A percentile compares a stretch with the other conserved stretches of the same genome.
Evolutionary conservation across 2,329 filamentous ascomycete genomes (phyloP).

Genomic region (Fusarium chlamydosporum): DNA sequence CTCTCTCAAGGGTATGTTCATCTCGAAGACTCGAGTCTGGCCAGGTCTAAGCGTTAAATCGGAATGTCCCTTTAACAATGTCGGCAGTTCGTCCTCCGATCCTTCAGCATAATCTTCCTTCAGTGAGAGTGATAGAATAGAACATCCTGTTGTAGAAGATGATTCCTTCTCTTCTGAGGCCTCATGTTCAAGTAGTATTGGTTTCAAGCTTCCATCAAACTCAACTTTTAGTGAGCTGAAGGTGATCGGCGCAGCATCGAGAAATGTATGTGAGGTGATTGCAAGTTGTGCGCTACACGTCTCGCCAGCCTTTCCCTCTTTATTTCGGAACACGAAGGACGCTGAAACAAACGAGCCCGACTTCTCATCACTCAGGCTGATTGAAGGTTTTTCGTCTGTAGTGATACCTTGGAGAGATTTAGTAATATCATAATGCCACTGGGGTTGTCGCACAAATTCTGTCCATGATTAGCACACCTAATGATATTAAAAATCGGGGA

Average conservation of each 20-base stretch:
- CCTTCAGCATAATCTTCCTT: slow-evolving; percentile 51
- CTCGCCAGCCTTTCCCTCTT: slow-evolving; percentile 74
- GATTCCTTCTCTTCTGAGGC: slow-evolving; percentile 23
- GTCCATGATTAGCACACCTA: slow-evolving; percentile 20
- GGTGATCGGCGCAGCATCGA: slow-evolving; percentile 65
- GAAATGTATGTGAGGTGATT: slow-evolving; percentile 69
- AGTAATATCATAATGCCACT: slow-evolving; percentile 73
- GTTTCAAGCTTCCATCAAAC: slow-evolving; percentile 71
- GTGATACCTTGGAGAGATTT: slow-evolving; percentile 68
- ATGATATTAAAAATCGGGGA: background rate
- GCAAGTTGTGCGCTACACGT: slow-evolving; percentile 69
- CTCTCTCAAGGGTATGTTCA: slow-evolving; percentile 82
- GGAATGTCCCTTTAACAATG: slow-evolving; percentile 66
- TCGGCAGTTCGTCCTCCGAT: slow-evolving; percentile 51
- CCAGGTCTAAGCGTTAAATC: slow-evolving; percentile 77
- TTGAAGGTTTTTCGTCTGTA: slow-evolving; percentile 61
- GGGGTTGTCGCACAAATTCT: slow-evolving; percentile 68
- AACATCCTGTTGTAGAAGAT: slow-evolving; percentile 17
- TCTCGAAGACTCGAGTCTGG: slow-evolving; percentile 77
- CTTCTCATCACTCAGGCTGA: slow-evolving; percentile 66
- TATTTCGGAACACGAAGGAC: slow-evolving; percentile 70
- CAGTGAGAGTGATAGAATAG: slow-evolving; percentile 52
- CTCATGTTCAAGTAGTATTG: slow-evolving; percentile 66
- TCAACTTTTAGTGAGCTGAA: slow-evolving; percentile 67
- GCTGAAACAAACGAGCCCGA: slow-evolving; percentile 68